Base-by-base conservation (phyloP, 1,284 basidiomycete genomes). In the Ceratobasidium theobromae region DNA sequence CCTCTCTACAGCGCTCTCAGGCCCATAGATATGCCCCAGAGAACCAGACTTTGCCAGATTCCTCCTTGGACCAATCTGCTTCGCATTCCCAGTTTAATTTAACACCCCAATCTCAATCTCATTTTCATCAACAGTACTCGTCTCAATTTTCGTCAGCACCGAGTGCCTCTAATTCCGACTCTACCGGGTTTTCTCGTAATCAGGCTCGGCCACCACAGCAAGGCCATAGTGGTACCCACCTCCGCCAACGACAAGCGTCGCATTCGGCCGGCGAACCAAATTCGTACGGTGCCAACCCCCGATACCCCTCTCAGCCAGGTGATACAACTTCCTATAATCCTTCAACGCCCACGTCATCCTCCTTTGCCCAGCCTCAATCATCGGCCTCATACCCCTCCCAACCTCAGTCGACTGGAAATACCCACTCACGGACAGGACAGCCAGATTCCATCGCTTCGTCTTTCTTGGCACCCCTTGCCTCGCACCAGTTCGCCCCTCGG, bases 401-500 rank as follows among this genome's bases (percentile, higher is more conserved):
- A 21, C 33, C 60, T 6, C 48, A 53, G 12, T 33, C 52, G 14
- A 38, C n/a, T 9, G 16, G 32, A 18, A 18, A 21, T 28, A 11
- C 60, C 16, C 49, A 65, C 12, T 53, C 49, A 14, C 60, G 28
- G 16, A 18, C 49, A 27, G 49, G 27, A 4, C 49, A 49, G 40
- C 28, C 60, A 8, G 60, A 65, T 45, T 53, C 60, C 1, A 53
- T 43, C 30, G 51, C 48, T 30, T 65, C 51, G 27, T 27, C 49
- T 1, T 65, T 65, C 23, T 28, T 65, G 27, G 49, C 33, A 33
- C 60, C 60, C 45, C 49, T 65, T 23, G 49, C 60, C 16, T 45
- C 60, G 27, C 60, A 65, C 28, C 60, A 65, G 40, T 65, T 65
- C 33, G 60, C 60, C 18, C 60, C 60, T 45, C 48, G 60, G 8